phyloP scores from a whole-genome alignment of 1,284 basidiomycete species.

The Rhodofomes roseus region DNA sequence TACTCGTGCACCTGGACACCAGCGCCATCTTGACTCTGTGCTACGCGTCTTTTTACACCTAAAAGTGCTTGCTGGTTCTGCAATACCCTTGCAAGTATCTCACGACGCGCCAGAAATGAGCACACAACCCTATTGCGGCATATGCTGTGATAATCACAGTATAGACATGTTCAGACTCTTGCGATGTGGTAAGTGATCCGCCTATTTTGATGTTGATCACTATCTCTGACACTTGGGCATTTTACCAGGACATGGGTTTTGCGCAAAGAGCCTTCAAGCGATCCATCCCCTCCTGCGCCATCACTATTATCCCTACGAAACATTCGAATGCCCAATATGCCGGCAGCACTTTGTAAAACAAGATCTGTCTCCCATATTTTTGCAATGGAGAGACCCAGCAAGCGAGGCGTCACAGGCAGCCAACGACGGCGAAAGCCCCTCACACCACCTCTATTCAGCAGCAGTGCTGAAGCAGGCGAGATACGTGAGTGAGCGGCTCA shows the following conservation, averaged over 20 bases:
- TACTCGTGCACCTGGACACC: no score
- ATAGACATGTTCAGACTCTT: constrained; percentile 1
- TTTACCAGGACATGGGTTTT: constrained; percentile 5
- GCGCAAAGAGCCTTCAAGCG: background rate
- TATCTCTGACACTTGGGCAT: background rate
- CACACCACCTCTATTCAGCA: background rate
- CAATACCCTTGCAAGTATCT: background rate
- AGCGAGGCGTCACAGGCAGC: no score
- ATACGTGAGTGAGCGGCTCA: background rate
- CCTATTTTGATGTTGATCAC: background rate
- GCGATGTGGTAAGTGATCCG: constrained; percentile 1
- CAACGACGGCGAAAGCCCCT: background rate
- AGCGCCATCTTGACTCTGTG: no score
- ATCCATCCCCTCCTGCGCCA: background rate
- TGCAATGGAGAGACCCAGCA: background rate
- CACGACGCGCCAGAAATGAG: background rate
- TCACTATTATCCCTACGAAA: no score
- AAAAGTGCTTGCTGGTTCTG: no score
- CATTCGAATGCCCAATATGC: constrained; percentile 6
- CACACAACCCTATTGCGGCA: background rate
- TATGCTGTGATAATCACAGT: constrained; percentile 4
- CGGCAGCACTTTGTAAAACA: background rate
- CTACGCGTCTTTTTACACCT: no score
- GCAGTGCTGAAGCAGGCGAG: constrained; percentile 1
- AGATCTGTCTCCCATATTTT: background rate